Evolutionary conservation across 805 yeast genomes (phyloP).

Genomic region (Wickerhamiella sorbophila): DNA sequence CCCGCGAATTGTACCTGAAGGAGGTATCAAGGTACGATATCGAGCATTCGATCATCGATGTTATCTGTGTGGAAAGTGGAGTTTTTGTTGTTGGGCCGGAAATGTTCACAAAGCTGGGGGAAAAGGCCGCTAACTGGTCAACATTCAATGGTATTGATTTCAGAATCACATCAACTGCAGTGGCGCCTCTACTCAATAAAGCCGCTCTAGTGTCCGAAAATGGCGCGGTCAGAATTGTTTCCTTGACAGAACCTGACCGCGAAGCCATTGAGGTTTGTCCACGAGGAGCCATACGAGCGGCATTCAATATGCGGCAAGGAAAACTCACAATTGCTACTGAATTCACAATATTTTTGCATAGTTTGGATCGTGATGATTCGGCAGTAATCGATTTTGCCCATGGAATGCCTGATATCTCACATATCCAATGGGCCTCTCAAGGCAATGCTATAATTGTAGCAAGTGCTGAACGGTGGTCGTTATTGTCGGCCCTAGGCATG

Average conservation of each 20-base stretch:
- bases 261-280: constrained; percentile 4
- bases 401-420: constrained; percentile 17
- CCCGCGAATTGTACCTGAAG: constrained; percentile 21
- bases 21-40: constrained; percentile 19
- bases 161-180: constrained; percentile 9
- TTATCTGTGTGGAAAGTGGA: constrained; percentile 17
- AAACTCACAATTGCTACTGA: constrained; percentile 27
- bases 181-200: constrained; percentile 1
- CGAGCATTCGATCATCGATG: constrained; percentile 22
- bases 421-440: constrained; percentile 27
- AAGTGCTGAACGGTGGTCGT: constrained; percentile 33
- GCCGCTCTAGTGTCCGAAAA: not conserved
- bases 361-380: not conserved
- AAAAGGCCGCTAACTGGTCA: constrained; percentile 5
- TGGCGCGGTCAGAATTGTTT: not conserved
- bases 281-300: constrained; percentile 15
- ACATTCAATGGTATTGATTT: constrained; percentile 12
- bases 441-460: constrained; percentile 25
- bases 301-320: constrained; percentile 31
- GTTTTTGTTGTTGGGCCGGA: constrained; percentile 13
- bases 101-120: constrained; percentile 5
- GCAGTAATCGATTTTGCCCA: constrained; percentile 11
- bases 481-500: constrained; percentile 36
- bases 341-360: not conserved
- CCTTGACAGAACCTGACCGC: constrained; percentile 6